Evolutionary conservation across 179 eudicot genomes (phyloP).

Genomic region (Silene noctiflora): DNA sequence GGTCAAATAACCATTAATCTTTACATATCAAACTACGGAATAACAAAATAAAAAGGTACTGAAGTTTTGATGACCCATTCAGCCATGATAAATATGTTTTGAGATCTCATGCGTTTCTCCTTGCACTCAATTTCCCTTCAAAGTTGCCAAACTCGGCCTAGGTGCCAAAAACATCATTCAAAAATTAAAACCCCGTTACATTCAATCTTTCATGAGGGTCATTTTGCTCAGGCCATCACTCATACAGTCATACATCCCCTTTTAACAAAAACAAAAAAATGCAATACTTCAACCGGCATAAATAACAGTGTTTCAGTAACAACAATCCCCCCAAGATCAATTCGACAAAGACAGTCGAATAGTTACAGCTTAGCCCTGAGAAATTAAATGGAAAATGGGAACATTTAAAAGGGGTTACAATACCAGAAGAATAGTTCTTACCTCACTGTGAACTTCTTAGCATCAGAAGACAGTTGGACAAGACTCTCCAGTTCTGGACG

Average conservation of each 20-base stretch:
- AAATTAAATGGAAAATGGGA: not conserved
- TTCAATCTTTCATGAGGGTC: not conserved
- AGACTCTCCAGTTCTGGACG: conserved; percentile 58
- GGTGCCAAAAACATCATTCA: not conserved
- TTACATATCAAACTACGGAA: not conserved
- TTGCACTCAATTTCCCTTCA: not conserved
- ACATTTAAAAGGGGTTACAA: not conserved
- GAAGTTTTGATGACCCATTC: not conserved
- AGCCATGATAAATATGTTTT: not conserved
- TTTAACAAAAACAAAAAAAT: not conserved
- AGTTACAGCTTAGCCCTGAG: not conserved
- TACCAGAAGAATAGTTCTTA: conserved; percentile 26
- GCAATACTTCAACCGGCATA: not conserved
- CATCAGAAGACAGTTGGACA: conserved; percentile 51
- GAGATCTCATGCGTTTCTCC: not conserved
- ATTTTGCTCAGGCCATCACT: not conserved
- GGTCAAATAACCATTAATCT: not conserved
- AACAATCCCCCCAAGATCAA: not conserved
- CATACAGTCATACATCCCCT: not conserved
- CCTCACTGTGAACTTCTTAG: conserved; percentile 59
- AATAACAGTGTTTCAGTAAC: not conserved
- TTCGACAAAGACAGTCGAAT: not conserved
- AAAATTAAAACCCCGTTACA: not conserved
- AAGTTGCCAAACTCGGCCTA: not conserved
- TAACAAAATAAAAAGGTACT: not conserved